phyloP scores from a whole-genome alignment of 768 basidiomycete genomes.

The Leccinum imitatum region DNA sequence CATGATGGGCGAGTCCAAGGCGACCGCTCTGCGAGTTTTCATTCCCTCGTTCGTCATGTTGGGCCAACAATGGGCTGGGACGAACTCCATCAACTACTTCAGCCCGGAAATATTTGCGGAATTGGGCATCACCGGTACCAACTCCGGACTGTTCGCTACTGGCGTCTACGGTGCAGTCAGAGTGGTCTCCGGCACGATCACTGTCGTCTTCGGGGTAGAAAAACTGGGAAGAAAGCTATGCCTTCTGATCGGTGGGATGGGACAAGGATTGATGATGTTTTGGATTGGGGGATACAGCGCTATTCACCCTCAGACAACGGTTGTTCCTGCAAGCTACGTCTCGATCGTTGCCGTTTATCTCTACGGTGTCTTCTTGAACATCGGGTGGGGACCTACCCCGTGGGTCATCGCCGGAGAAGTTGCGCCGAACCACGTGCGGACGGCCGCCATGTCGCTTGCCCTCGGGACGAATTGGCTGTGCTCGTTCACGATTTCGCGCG shows the following conservation, averaged over 20 bases:
- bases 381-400: constrained; percentile 32
- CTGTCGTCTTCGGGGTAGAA: constrained; percentile 49
- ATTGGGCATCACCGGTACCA: constrained; percentile 46
- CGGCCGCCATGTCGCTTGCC: constrained; percentile 35
- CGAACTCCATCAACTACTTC: constrained; percentile 57
- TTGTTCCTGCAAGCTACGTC: constrained; percentile 37
- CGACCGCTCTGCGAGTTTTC: constrained; percentile 41
- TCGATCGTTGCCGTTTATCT: constrained; percentile 41
- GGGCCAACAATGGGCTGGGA: constrained; percentile 51
- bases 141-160: constrained; percentile 48
- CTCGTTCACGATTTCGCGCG: constrained; percentile 37
- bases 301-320: constrained; percentile 27
- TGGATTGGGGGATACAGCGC: constrained; percentile 39
- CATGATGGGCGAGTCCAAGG: constrained; percentile 44
- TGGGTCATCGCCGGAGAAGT: constrained; percentile 37
- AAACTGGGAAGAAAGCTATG: constrained; percentile 48
- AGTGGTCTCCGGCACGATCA: constrained; percentile 40
- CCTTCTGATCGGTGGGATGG: constrained; percentile 48
- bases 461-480: constrained; percentile 36
- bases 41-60: constrained; percentile 50
- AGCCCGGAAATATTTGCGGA: constrained; percentile 50
- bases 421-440: constrained; percentile 39
- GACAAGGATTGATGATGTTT: constrained; percentile 43
- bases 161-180: constrained; percentile 42
- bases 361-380: constrained; percentile 36